Evolutionary conservation across 108 stramenopile genomes (phyloP), one percentile per base, ranked within the genome.

Genomic region (Phaeodactylum tricornutum): DNA sequence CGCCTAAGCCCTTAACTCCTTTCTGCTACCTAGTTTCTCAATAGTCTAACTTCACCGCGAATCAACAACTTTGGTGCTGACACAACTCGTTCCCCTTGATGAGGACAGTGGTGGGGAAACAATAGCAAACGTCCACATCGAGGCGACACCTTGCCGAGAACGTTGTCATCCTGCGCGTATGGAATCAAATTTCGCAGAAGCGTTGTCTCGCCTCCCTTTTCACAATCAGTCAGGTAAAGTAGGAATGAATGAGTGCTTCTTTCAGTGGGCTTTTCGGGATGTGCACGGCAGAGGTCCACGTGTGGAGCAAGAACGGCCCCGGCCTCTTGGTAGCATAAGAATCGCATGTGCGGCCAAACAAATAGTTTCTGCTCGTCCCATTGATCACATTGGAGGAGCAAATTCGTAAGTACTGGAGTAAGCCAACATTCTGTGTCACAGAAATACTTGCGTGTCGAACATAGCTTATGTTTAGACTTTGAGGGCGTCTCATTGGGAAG

Each of bases 211-310:
- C 87, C 87, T 11, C 87, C 81, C 2, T 48, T 1, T 7, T 57
- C 38, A 45, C 81, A 81, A 31, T 73, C 64, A 1, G 56, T 67
- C 55, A 88, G 28, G 45, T 88, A 88, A 5, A 84, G 49, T 38
- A 88, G 71, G 41, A 84, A 88, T 1, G 87, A 79, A 55, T 88
- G 87, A 1, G 87, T 82, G 62, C 79, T 81, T 1, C 80, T 53
- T 11, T 42, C 9, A 39, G 55, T 67, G 5, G 23, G 14, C 14
- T 2, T 20, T 40, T 12, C 29, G 7, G 54, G 58, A 52, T 83
- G 74, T 0, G 71, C 60, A 17, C 82, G 71, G 33, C 71, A 69
- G 9, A 88, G 59, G 37, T 88, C 87, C 1, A 81, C 72, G 43
- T 88, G 87, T 3, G 81, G 77, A 12, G 79, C 63, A 25, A 88